Evolutionary conservation across 306 rosid species (phyloP), one percentile per base, ranked within the genome.

Genomic region (Prunus fruticosa): DNA sequence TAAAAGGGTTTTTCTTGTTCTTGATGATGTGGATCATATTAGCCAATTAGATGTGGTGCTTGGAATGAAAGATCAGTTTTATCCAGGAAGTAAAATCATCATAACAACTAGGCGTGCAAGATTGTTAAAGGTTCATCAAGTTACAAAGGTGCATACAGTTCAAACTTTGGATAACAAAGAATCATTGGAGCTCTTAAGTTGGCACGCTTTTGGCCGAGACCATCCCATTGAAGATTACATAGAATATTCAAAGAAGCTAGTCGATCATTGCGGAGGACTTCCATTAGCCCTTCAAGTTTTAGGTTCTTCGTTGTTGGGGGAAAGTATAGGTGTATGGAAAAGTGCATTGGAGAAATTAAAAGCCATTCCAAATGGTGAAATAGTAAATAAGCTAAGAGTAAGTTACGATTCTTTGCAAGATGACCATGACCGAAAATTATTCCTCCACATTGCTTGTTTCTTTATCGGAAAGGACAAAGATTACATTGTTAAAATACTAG

Each of bases 221-320:
- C 53, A 20, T 43, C 72, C 54, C 2, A 2, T 14, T 43, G 56
- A 45, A 22, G 56, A 56, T 67, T 67, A 67, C n/a, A 12, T 11
- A n/a, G 4, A 45, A 20, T 46, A 11, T 22, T 67, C 0, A 41
- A n/a, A 12, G 9, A 8, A 1, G n/a, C n/a, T 38, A 10, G 30
- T 4, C 0, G 19, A 2, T 3, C 52, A n/a, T 0, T 4, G 28
- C 1, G 19, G 19, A n/a, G 32, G 71, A 20, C 71, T 43, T 67
- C 72, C 54, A 22, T 22, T 67, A 67, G 72, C 72, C 22, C 54
- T 67, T 14, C 2, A 67, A 45, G 12, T 67, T 43, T n/a, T 67
- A 34, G 72, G 72, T 11, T 67, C 71, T 43, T 41, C 53, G 27
- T 25, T 1, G 1, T 25, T 25, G 27, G 27, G 27, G 27, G 27